These are phyloP conservation scores for Rhinocladiella mackenziei DNA, from an alignment of 2,329 filamentous ascomycete species.

Conservation along the genomic window DNA sequence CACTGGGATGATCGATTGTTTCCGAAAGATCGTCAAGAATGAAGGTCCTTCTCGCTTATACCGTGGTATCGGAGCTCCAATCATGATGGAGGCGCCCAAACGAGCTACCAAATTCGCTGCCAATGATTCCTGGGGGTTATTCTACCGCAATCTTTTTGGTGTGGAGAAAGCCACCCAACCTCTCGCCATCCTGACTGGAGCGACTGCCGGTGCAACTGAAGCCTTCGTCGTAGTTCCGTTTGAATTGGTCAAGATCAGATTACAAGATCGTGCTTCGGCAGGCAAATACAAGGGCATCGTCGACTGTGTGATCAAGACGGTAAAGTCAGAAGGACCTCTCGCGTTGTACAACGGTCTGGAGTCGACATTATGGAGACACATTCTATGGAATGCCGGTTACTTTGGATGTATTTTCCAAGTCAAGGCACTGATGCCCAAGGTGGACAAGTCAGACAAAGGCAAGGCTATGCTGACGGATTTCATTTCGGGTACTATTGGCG, in stretches of 20 bases:
- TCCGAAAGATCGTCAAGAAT: conserved; percentile 91
- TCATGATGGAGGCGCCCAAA: conserved; percentile 97
- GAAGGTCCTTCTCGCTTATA: conserved; percentile 92
- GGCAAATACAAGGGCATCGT: conserved; percentile 60
- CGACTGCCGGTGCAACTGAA: conserved; percentile 91
- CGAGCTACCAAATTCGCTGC: conserved; percentile 97
- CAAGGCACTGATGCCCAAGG: conserved; percentile 72
- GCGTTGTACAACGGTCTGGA: conserved; percentile 96
- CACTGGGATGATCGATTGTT: conserved; percentile 97
- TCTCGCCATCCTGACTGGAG: conserved; percentile 87
- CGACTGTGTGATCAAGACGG: conserved; percentile 60
- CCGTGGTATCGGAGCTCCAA: conserved; percentile 90
- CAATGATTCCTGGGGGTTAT: conserved; percentile 95
- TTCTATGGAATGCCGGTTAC: conserved; percentile 91
- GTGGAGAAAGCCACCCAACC: conserved; percentile 83
- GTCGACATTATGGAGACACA: conserved; percentile 93
- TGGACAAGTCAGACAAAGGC: conserved; percentile 66
- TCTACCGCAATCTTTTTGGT: conserved; percentile 86
- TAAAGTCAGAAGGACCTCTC: conserved; percentile 75
- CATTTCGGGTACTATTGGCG: conserved; percentile 79
- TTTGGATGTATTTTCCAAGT: conserved; percentile 99
- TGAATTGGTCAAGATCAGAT: conserved; percentile 95
- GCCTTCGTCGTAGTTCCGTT: conserved; percentile 97
- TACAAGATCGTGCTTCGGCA: conserved; percentile 92
- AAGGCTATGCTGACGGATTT: conserved; percentile 83